Base-by-base conservation (phyloP, 164 flowering plant genomes). In the Liquidambar formosana region DNA sequence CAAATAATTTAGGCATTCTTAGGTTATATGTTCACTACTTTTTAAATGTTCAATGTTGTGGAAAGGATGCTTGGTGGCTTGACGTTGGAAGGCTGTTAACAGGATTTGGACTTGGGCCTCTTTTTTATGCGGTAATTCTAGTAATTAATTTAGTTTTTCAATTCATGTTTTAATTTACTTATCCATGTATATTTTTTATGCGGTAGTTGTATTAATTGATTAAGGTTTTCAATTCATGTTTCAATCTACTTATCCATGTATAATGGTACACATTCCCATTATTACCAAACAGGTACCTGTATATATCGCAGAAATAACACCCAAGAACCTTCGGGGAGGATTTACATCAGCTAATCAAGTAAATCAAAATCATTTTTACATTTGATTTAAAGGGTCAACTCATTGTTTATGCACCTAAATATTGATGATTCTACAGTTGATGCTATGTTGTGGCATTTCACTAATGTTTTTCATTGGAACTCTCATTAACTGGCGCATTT, bases 301-400 rank as follows among this genome's bases (percentile, higher is more conserved):
- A 51, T 81, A 75, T 61, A 76, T 81, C 38, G 75, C 84, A 4
- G 83, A 80, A 71, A 78, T 81, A 28, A 65, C 79, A 33, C 83
- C 83, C 43, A 69, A 51, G 64, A 57, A 80, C 46, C 69, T 77
- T 56, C 66, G 79, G n/a, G 81, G 84, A 61, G 71, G n/a, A 57
- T 73, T 78, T 54, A 71, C 81, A 54, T 63, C 79, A 45, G 57
- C 27, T 2, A 64, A 70, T 63, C 79, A 73, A 79, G 81, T 80
- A 45, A 33, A 33, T 33, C 2, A 33, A 33, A 33, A 2, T 6
- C 41, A 33, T n/a, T 33, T 6, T 2, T 33, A 33, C 4, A 33
- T 33, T 61, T 23, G 0, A 6, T n/a, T 61, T 4, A 12, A 21
- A 18, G 16, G 41, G 41, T 33, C 6, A 33, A n/a, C n/a, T 2